Conservation (phyloP, 441 rosid genomes). For the Sinapis alba region DNA sequence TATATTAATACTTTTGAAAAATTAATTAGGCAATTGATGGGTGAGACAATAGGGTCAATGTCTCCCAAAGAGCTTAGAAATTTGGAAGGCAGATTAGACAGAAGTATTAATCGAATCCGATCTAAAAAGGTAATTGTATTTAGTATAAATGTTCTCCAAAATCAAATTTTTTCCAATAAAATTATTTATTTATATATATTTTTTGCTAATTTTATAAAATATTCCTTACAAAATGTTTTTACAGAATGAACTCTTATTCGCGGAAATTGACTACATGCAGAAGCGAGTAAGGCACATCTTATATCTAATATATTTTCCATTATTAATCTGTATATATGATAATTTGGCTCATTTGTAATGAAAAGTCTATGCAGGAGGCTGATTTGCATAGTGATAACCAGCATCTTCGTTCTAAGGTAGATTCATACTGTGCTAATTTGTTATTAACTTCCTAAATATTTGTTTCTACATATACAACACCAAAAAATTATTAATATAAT, state of each 20-base stretch:
- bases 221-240: neutral
- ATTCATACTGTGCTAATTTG: neutral
- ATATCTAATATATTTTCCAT: neutral
- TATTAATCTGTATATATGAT: neutral
- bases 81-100: conserved; percentile 77
- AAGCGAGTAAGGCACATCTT: conserved; percentile 37
- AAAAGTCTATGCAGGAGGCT: conserved; percentile 27
- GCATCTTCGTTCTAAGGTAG: conserved; percentile 43
- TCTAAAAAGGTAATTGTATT: conserved; percentile 72
- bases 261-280: conserved; percentile 43
- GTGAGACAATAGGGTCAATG: conserved; percentile 65
- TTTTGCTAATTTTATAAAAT: neutral
- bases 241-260: conserved; percentile 41
- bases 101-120: conserved; percentile 78
- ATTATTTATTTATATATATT: neutral
- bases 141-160: neutral
- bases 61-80: conserved; percentile 62
- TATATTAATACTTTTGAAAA: conserved; percentile 8
- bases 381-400: conserved; percentile 44
- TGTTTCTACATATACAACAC: neutral
- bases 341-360: conserved; percentile 1
- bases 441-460: neutral
- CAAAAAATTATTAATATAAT: neutral
- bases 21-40: conserved; percentile 71
- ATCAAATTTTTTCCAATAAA: neutral